Evolutionary conservation across 805 yeast genomes (phyloP), one percentile per base, ranked within the genome.

Genomic region (Myxozyma neotropica): DNA sequence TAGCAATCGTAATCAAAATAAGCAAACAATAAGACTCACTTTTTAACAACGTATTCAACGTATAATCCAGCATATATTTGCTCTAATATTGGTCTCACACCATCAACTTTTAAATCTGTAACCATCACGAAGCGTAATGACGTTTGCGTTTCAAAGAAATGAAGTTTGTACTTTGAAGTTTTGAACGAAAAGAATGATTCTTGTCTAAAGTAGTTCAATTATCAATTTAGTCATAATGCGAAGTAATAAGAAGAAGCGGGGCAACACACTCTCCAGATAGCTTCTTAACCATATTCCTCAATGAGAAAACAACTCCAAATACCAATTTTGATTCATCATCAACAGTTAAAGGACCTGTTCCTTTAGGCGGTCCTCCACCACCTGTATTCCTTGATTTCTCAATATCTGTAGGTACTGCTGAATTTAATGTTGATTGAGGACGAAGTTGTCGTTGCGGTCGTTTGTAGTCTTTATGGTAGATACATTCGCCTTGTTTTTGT

Each of bases 241-340:
- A 43, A 44, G 27, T 2, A 15, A 21, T 24, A 36, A 48, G 2
- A 8, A n/a, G 46, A 39, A 59, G 52, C 17, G 59, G 61, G 23
- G 59, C 12, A 6, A 45, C 44, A 63, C 71, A 66, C 69, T 70
- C 70, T 62, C 75, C 64, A 45, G 75, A 71, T 72, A 84, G 69
- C 61, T 81, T 85, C n/a, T 83, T 78, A 0, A 93, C 81, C 39
- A 94, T 82, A 63, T 86, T 89, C 53, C 91, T 80, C 61, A 93
- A 74, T 12, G 97, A 90, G 71, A 84, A 88, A 8, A 89, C 77
- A 40, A 89, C 83, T 12, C 99, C 99, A 71, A 89, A 94, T 13
- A 94, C 78, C 35, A 94, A 80, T 72, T 93, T 87, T 6, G 94
- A 86, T 13, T 83, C 77, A 69, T 91, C 90, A 50, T 86, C 86